Percentiles rank a stretch among this genome's conserved stretches.
These are phyloP conservation scores for Phytophthora constricta DNA, from an alignment of 352 stramenopile species.

Conservation along the genomic window DNA sequence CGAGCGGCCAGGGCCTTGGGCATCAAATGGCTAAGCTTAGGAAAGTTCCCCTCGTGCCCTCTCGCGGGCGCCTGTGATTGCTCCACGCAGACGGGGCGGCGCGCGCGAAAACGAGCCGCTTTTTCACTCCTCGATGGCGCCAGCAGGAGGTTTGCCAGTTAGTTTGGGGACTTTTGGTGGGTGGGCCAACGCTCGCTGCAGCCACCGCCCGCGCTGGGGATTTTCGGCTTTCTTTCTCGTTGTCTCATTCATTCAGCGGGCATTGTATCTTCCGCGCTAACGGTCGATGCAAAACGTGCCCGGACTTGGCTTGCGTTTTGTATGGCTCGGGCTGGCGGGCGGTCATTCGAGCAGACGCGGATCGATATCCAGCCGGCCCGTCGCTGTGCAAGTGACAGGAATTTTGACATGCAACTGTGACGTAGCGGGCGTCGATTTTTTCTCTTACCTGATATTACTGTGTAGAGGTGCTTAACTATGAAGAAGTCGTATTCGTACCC, in stretches of 20 bases:
- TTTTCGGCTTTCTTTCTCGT: no score
- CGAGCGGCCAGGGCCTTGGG: no score
- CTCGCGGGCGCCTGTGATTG: not conserved
- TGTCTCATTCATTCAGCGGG: no score
- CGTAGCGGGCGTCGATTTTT: conserved; percentile 41
- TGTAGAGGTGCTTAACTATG: no score
- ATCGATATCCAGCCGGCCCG: not conserved
- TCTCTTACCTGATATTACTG: no score
- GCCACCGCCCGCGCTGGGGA: no score
- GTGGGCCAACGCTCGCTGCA: no score
- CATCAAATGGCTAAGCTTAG: conserved; percentile 14
- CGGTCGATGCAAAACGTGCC: not conserved
- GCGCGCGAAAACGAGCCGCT: not conserved
- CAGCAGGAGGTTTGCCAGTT: not conserved
- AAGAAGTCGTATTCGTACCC: no score
- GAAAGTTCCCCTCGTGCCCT: conserved; percentile 6
- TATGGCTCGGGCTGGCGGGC: conserved; percentile 18
- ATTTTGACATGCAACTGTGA: conserved; percentile 46
- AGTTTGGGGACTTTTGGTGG: not conserved
- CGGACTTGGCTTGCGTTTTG: conserved; percentile 13
- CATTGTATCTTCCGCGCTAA: not conserved
- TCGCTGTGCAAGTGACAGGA: conserved; percentile 38
- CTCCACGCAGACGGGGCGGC: not conserved
- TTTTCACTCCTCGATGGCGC: not conserved
- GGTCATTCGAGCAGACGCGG: conserved; percentile 25